Evolutionary conservation across 345 rosid species (phyloP), one percentile per base, ranked within the genome.

Genomic region (Raphanus raphanistrum): DNA sequence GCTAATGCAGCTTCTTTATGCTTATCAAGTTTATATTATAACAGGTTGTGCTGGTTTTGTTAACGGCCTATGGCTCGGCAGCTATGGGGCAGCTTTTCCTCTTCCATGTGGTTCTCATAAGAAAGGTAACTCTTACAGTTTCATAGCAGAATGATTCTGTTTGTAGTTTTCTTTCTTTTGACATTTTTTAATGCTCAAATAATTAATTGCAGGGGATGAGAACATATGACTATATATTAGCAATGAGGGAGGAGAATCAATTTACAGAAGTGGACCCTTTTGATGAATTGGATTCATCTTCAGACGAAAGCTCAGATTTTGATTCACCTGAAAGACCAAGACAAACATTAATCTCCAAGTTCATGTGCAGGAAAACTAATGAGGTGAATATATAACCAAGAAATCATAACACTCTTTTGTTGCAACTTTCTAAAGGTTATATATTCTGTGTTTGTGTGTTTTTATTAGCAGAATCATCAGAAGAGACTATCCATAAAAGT

Each of bases 41-140:
- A 45, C 88, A 95, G 98, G 82, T 92, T 73, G 7, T 92, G 76
- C 63, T 95, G 84, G 88, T 88, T 55, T 81, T 91, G 66, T 82
- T 95, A 77, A 89, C 96, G 9, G 88, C 90, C 63, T 95, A 91
- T 71, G 88, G 99, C 57, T 82, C 97, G 0, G 99, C 98, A 3
- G 99, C 98, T 35, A 86, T 95, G 89, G 97, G 98, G 28, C 98
- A 95, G 81, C 98, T 95, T 74, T 91, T 95, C 86, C 83, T 95
- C 81, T 95, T 95, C 83, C 98, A 92, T 77, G 86, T 89, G 52
- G 96, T 95, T 85, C 96, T 95, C 72, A 95, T 92, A 50, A 88
- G 97, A 74, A 95, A 95, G 97, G 98, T 94, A 83, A 82, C 16
- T 35, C 65, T 59, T 58, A 48, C 8, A n/a, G 35, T 70, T 54